Base-by-base conservation (phyloP, 192 early-diverging fungal species). In the Endogone sp. region DNA sequence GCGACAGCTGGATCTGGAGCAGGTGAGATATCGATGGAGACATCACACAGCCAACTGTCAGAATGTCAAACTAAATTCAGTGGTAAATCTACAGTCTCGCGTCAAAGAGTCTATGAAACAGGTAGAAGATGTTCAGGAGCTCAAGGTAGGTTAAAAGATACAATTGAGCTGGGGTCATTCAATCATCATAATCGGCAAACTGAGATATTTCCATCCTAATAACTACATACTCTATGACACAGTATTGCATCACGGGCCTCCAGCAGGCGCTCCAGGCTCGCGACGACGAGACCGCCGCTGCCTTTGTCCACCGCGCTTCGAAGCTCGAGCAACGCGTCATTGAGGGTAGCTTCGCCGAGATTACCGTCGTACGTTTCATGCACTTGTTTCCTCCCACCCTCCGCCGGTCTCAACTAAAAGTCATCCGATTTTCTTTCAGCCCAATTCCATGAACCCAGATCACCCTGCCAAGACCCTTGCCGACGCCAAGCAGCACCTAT, bases 1-100 rank as follows among this genome's bases (percentile, higher is more conserved):
- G 60, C 79, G 95, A 25, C 86, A 90, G 67, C 73, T 97, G 31
- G 95, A 97, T 76, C 77, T 86, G 63, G 93, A 95, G 67, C 85
- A 79, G 75, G 75, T 77, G 56, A 67, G 56, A 23, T 37, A 60
- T 60, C 27, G 2, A 60, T 21, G 6, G 59, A 60, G 6, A n/a
- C n/a, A n/a, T n/a, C n/a, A n/a, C n/a, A n/a, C 37, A 49, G 6
- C 16, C 37, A 49, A 49, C 37, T n/a, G n/a, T n/a, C n/a, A n/a
- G n/a, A n/a, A n/a, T 49, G 37, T 49, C 37, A 49, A 6, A 49
- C 16, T 16, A 6, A 49, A 49, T 49, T 49, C 37, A 6, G 37
- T 16, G 16, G 9, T 6, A 49, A 49, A 49, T 16, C 27, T 23
- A 22, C 24, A 92, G 72, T 86, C 86, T 21, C 81, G 88, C 29